Percentiles rank a stretch among this genome's conserved stretches.
phyloP scores from a whole-genome alignment of 2,329 filamentous ascomycete genomes.

The Penicillium corylophilum region DNA sequence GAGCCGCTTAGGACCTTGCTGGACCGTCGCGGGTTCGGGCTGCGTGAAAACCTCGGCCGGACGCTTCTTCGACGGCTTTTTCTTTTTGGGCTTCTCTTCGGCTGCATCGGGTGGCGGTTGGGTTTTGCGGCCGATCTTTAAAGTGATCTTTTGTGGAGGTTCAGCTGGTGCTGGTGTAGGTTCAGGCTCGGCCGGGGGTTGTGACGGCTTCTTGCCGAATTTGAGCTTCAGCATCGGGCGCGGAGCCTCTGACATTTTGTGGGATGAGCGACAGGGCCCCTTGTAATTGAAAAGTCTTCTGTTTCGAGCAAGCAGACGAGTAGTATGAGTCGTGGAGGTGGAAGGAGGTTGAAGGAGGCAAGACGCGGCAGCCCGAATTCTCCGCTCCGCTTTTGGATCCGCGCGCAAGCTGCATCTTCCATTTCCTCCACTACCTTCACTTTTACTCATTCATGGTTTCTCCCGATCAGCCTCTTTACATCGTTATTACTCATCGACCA shows the following conservation, averaged over 20 bases:
- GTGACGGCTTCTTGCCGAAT: conserved; percentile 40
- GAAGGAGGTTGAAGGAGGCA: neutral
- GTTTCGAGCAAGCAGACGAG: neutral
- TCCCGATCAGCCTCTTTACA: neutral
- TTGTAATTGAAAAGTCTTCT: neutral
- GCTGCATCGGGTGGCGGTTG: conserved; percentile 5
- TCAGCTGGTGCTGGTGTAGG: conserved; percentile 20
- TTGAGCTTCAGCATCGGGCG: conserved; percentile 44
- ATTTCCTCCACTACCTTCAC: neutral
- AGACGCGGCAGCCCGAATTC: conserved; percentile 8
- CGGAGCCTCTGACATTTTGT: conserved; percentile 37
- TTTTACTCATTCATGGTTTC: neutral
- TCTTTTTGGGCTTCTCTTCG: conserved; percentile 33
- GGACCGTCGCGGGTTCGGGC: conserved; percentile 25
- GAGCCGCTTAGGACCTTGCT: conserved; percentile 37
- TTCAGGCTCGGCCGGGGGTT: conserved; percentile 23
- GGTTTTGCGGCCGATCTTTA: conserved; percentile 41
- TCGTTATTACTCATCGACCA: neutral
- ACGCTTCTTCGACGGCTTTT: conserved; percentile 41
- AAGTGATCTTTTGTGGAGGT: conserved; percentile 40
- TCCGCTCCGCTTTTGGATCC: conserved; percentile 12
- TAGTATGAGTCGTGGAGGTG: neutral
- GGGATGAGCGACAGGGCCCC: neutral
- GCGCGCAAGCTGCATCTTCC: neutral
- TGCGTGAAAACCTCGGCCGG: conserved; percentile 30